Percentiles rank a stretch among this genome's conserved stretches.
Conservation (phyloP, 139 green algal species). For the Parachlorella kessleri region DNA sequence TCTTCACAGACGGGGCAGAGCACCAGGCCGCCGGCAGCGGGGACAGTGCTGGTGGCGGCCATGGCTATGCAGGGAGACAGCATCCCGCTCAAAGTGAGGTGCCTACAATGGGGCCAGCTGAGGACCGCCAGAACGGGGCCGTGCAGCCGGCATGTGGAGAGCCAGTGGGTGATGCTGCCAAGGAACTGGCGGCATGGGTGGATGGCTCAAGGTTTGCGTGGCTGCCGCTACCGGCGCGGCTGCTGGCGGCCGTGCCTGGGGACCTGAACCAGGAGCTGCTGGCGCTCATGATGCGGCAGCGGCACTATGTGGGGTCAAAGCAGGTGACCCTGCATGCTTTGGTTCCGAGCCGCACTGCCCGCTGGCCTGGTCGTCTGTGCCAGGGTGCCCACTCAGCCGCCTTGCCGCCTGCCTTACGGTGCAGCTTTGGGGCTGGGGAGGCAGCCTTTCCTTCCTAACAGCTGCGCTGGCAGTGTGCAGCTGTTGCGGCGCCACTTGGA, state of each 20-base stretch:
- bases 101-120: neutral
- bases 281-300: conserved; percentile 8
- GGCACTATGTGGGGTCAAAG: neutral
- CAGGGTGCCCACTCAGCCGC: neutral
- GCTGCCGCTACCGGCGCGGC: neutral
- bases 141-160: too few relatives aligned
- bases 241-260: neutral
- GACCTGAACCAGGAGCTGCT: conserved; percentile 5
- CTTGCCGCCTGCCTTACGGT: neutral
- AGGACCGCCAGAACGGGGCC: too few relatives aligned
- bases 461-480: neutral
- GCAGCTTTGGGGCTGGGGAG: too few relatives aligned
- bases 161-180: neutral
- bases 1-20: too few relatives aligned
- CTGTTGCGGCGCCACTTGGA: too few relatives aligned
- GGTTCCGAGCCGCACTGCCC: neutral
- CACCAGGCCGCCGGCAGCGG: too few relatives aligned
- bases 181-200: neutral
- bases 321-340: neutral
- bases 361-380: neutral
- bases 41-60: too few relatives aligned
- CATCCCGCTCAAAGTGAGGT: neutral
- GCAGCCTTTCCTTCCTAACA: too few relatives aligned
- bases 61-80: neutral
- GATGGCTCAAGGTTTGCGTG: neutral